Base-by-base conservation (phyloP, 2,329 filamentous ascomycete genomes). In the Juglanconis juglandina region DNA sequence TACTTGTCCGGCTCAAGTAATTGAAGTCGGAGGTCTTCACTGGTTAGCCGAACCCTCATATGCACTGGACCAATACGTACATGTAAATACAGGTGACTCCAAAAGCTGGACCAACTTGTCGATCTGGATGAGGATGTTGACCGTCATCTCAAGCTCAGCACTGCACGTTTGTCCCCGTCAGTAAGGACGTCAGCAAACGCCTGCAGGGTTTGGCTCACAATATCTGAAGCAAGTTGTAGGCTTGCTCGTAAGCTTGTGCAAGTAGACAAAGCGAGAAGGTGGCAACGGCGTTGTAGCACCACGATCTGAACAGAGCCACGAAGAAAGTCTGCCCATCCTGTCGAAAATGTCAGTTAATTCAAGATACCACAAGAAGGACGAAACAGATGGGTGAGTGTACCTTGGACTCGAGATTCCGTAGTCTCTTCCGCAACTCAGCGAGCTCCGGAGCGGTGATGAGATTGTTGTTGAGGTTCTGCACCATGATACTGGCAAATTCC, bases 401-500 rank as follows among this genome's bases (percentile, higher is more conserved):
- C 77, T 87, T 93, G 9, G 89, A 92, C 72, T 99, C 95, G 1
- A 97, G 79, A 68, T 96, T 99, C 39, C 95, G 84, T 54, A 99
- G 78, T 48, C 95, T 82, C 73, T 96, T 97, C 50, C 95, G 87
- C 64, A 99, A 81, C 67, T 98, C 96, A 1, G 91, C 87, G 35
- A 99, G 80, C 74, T 99, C 93, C 1, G 96, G 95, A 0, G 96
- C 95, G 1, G 96, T 99, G 66, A 99, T 97, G 58, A 99, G 87
- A 69, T 99, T 99, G 74, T 99, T 99, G 77, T 99, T 99, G 56
- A 99, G 81, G 69, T 98, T 98, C 73, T 99, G 95, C 35, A 99
- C 92, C 95, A 99, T 99, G 68, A 99, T 98, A 71, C 94, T 97
- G 14, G 95, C 94, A 75, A 99, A 99, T 72, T 99, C 96, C 47